Base-by-base conservation (phyloP, 2,329 filamentous ascomycete species). In the Clarireedia hainanense region DNA sequence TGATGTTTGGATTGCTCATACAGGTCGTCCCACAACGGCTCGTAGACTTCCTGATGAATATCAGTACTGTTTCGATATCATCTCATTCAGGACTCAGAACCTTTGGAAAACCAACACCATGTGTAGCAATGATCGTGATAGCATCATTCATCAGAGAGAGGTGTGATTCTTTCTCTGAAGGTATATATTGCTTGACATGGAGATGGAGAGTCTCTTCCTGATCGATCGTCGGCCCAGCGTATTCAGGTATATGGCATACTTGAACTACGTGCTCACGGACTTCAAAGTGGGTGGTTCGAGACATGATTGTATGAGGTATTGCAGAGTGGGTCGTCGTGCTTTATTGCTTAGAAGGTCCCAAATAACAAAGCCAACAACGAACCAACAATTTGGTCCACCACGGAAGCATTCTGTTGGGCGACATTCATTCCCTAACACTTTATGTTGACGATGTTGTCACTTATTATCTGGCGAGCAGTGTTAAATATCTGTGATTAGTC, bases 31-130 rank as follows among this genome's bases (percentile, higher is more conserved):
- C 20, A 20, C 0, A 96, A 75, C 0, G 91, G 88, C 66, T 96
- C 91, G 67, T 96, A 96, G 1, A 96, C 73, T 74, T 96, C 91
- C 86, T 90, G 52, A 4, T 20, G 12, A 17, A 17, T n/a, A 17
- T 10, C 15, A 10, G 12, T 14, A 7, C 17, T 10, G 4, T 36
- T 9, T 47, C 2, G 27, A 20, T 23, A 26, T 46, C 5, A 20
- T 37, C 10, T 27, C 1, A 24, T 14, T 14, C 5, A 23, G 6
- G 9, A 51, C 30, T 52, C 68, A 88, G 30, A 34, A 34, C 88
- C 79, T 96, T 96, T 15, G 89, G 87, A 63, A 96, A 95, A 7
- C 86, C 91, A 72, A 95, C 96, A 50, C 89, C 91, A 72, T 96
- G 91, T 1, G 86, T 85, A 6, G 80, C 89, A 52, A 96, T 82